Base-by-base conservation (phyloP, 1,284 basidiomycete species). In the Mrakiaceae sp. region DNA sequence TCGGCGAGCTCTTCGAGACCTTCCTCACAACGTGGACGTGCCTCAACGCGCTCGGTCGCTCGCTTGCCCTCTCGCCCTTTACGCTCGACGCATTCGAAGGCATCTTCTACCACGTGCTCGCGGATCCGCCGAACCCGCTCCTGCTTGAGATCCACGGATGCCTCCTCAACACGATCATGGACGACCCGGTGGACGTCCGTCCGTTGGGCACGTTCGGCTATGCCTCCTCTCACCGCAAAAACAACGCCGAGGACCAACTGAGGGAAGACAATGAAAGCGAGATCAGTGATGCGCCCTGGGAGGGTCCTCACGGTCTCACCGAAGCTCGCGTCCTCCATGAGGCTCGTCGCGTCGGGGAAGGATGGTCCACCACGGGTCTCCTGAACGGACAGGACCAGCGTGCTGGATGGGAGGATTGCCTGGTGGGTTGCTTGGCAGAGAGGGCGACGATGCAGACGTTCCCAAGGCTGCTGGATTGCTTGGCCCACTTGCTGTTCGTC, bases 1-100 rank as follows among this genome's bases (percentile, higher is more conserved):
- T 93, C 72, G 86, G 86, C 3, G 83, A 83, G 8, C 79, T 83
- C 6, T 94, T 96, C 69, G 93, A 96, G 73, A 79, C 81, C 16
- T 90, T 97, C 75, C 76, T 98, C 56, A 85, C 88, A 82, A 79
- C 84, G 16, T 98, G 93, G 90, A 92, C 89, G 74, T 96, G 96
- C 75, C 78, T 98, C 69, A 86, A 89, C 66, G 86, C 92, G 63
- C 91, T 92, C 76, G 90, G 92, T 90, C 92, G 73, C 71, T 86
- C 93, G 2, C 80, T 98, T 12, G 84, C 87, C 68, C 77, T 98
- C 9, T 95, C 94, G n/a, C 79, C 86, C 9, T 91, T 98, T 74
- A 88, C 91, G 0, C 80, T 98, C 70, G 96, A 98, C 74, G 96
- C 98, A 71, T 91, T 88, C 72, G 92, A 95, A 72, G 83, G 86